Percentiles rank a stretch among this genome's conserved stretches.
These are phyloP conservation scores for Entomortierella chlamydospora DNA, from an alignment of 192 early-diverging fungal species.

Conservation along the genomic window DNA sequence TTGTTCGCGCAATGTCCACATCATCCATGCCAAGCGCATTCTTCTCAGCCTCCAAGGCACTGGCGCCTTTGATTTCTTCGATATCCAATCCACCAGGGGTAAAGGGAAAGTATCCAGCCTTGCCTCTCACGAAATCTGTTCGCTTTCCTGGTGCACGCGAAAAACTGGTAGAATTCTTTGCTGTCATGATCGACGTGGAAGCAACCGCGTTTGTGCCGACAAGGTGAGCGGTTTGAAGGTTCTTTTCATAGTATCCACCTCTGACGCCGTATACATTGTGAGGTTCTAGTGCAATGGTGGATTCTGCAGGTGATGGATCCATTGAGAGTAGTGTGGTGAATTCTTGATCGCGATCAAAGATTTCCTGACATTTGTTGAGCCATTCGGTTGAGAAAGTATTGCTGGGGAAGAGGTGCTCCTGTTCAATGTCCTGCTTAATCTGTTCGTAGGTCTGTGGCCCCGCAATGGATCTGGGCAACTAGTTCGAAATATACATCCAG, in stretches of 20 bases:
- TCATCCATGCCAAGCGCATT: conserved; percentile 44
- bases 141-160: conserved; percentile 64
- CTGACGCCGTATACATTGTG: conserved; percentile 64
- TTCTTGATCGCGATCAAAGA: conserved; percentile 31
- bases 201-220: conserved; percentile 29
- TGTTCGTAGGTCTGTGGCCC: conserved; percentile 51
- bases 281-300: conserved; percentile 62
- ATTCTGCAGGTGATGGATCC: conserved; percentile 60
- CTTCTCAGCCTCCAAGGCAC: conserved; percentile 43
- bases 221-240: conserved; percentile 22
- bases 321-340: conserved; percentile 50
- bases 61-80: conserved; percentile 50
- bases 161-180: conserved; percentile 81
- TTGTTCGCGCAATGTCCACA: conserved; percentile 30
- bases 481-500: not conserved
- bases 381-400: conserved; percentile 64
- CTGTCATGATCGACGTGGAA: conserved; percentile 46
- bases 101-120: conserved; percentile 78
- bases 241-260: conserved; percentile 58
- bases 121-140: conserved; percentile 79
- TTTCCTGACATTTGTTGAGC: conserved; percentile 68
- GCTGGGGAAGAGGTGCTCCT: conserved; percentile 64
- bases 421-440: conserved; percentile 63
- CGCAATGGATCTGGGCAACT: conserved; percentile 36
- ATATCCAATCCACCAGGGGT: conserved; percentile 76